Evolutionary conservation across 73 alveolate genomes (phyloP).

Genomic region (Tetrahymena thermophila): DNA sequence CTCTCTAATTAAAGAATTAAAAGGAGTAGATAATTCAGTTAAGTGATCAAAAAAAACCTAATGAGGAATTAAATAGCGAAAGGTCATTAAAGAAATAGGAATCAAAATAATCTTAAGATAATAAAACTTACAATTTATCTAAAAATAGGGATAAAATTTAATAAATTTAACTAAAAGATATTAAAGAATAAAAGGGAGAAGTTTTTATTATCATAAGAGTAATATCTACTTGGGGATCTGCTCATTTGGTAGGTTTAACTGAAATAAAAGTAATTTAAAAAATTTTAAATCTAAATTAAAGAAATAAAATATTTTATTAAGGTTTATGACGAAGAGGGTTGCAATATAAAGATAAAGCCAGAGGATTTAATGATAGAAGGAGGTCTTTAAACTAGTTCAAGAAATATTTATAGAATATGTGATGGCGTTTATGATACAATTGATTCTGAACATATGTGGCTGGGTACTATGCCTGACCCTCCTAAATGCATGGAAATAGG

Average conservation of each 20-base stretch:
- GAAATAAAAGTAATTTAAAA: constrained; percentile 17
- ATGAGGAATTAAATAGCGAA: not conserved
- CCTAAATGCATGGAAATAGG: constrained; percentile 61
- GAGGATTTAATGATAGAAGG: constrained; percentile 42
- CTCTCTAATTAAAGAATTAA: not conserved
- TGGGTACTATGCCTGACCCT: constrained; percentile 69
- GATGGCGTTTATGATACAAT: constrained; percentile 58
- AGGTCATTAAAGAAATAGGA: not conserved
- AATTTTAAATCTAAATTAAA: not conserved
- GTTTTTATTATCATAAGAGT: constrained; percentile 40
- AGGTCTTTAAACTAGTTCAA: constrained; percentile 49
- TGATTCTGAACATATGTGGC: constrained; percentile 76
- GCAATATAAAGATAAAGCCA: constrained; percentile 50
- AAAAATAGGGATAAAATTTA: not conserved
- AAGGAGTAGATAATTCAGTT: not conserved
- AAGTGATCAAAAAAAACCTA: not conserved
- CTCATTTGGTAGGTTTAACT: constrained; percentile 69
- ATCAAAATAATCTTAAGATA: not conserved
- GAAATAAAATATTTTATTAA: constrained; percentile 16
- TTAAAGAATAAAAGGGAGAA: not conserved
- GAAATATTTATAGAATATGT: constrained; percentile 38
- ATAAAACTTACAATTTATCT: not conserved
- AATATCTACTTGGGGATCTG: constrained; percentile 73
- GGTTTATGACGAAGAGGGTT: constrained; percentile 34
- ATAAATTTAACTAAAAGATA: not conserved